Evolutionary conservation across 768 basidiomycete genomes (phyloP).

Genomic region (Serendipita sp.): DNA sequence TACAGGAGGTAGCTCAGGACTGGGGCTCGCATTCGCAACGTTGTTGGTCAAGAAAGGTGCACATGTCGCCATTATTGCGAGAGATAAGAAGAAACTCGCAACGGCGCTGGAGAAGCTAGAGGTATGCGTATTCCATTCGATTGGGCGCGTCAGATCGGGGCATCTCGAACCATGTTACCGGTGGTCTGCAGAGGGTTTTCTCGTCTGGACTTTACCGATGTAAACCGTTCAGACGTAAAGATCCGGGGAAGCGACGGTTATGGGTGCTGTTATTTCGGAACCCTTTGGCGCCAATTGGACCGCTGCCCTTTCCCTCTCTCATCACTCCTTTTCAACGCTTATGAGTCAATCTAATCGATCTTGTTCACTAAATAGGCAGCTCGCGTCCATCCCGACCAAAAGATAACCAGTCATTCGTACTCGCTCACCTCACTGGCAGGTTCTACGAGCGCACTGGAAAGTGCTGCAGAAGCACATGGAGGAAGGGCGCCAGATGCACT

Average conservation of each 20-base stretch:
- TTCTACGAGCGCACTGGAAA: constrained; percentile 45
- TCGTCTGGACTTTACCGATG: too few species aligned
- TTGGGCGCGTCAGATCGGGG: too few species aligned
- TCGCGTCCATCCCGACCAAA: constrained; percentile 41
- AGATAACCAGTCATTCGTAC: constrained; percentile 49
- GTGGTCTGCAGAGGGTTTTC: too few species aligned
- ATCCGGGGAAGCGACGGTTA: too few species aligned
- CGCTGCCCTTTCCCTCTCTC: too few species aligned
- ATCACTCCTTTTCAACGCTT: neutral
- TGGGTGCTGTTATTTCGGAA: too few species aligned
- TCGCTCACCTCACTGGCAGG: constrained; percentile 37
- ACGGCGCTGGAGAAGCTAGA: constrained; percentile 46
- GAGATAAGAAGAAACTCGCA: constrained; percentile 48
- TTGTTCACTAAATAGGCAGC: constrained; percentile 24
- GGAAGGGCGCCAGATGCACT: constrained; percentile 57
- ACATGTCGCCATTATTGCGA: constrained; percentile 71
- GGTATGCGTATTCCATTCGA: constrained; percentile 25
- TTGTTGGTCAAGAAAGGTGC: constrained; percentile 55
- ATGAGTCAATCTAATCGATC: neutral
- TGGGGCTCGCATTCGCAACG: constrained; percentile 59
- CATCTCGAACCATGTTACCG: too few species aligned
- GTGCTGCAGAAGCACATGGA: constrained; percentile 36
- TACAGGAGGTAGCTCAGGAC: constrained; percentile 69
- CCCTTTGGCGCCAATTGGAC: too few species aligned
- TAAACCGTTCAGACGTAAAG: too few species aligned